Evolutionary conservation across 2,329 filamentous ascomycete species (phyloP), one percentile per base, ranked within the genome.

Genomic region (Aspergillus spinulosporus): DNA sequence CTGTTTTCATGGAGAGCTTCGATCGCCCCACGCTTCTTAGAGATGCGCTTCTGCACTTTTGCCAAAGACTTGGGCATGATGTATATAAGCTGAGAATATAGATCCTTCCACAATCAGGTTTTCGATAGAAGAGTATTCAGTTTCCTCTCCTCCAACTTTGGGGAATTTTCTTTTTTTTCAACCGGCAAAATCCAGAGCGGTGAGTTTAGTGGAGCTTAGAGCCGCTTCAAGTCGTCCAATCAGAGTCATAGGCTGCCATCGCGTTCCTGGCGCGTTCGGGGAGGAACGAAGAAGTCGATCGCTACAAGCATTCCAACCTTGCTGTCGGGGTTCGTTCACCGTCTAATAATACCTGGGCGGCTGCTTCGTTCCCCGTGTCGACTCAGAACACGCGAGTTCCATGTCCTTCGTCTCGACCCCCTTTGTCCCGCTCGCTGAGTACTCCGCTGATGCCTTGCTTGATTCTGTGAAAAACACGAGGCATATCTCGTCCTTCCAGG

Each of bases 11-110:
- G 93, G 21, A 97, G 81, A 9, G 88, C 82, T 31, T 87, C 86
- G 47, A 90, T 82, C 39, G 86, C 85, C 15, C 86, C 85, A 63
- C 88, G 86, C 82, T 97, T 97, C 79, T 96, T 96, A 34, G 86
- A 80, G 62, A 97, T 93, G 62, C 91, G 86, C 78, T 97, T 97
- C 61, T 89, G 85, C 15, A 94, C 89, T 72, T 97, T 97, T 61
- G 85, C 79, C 5, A 97, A 77, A 44, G 87, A 84, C 69, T 86
- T 88, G 11, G 90, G 84, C 92, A 96, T 96, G 52, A 32, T 67
- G 61, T 39, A 36, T 44, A 39, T 46, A 29, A 12, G 34, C 4
- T 21, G 32, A 52, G 4, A 46, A 15, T 43, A 28, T 46, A 21
- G 21, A 21, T 21, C 21, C 21, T 21, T 21, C 21, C 21, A 21